Base-by-base conservation (phyloP, 2,329 filamentous ascomycete species). In the Microcyclosporella mali region DNA sequence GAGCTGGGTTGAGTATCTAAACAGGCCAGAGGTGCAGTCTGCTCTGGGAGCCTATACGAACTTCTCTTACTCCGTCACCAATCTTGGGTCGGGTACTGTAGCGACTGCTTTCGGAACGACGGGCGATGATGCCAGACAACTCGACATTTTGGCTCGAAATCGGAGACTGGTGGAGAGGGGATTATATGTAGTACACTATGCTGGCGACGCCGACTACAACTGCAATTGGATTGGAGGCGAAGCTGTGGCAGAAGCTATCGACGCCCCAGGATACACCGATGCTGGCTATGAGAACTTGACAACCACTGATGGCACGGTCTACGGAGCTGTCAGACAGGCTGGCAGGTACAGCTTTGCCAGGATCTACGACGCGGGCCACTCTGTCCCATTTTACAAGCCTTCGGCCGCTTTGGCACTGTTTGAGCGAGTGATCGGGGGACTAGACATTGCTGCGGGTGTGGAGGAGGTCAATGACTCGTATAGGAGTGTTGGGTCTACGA, bases 21-120 rank as follows among this genome's bases (percentile, higher is more conserved):
- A 82, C 61, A 69, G 65, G 2, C 64, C 71, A 0, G 56, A 64
- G 7, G 70, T 80, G 2, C 75, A 77, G 50, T 53, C 63, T 9
- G 77, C 77, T 0, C 72, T 82, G 43, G 78, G 79, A 11, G 78
- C 75, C 0, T 75, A 64, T 53, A 70, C 71, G 40, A 83, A 82
- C 57, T 84, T 74, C 63, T 74, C 74, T 3, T 59, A 61, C 3
- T 63, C 59, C 3, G 42, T 43, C 21, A 71, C 68, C 41, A 69
- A 60, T 45, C 82, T 74, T 61, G 74, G 74, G 3, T 56, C 59
- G 2, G 68, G 59, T 42, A 63, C 68, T 0, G 72, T 76, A 1
- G 56, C 56, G 19, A 52, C 45, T 3, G 69, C 70, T 1, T 77
- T 77, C 51, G 59, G 55, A 0, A 63, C 54, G 6, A 75, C 72